Base-by-base conservation (phyloP, 495 filamentous ascomycete species). In the Aspergillus baeticus region DNA sequence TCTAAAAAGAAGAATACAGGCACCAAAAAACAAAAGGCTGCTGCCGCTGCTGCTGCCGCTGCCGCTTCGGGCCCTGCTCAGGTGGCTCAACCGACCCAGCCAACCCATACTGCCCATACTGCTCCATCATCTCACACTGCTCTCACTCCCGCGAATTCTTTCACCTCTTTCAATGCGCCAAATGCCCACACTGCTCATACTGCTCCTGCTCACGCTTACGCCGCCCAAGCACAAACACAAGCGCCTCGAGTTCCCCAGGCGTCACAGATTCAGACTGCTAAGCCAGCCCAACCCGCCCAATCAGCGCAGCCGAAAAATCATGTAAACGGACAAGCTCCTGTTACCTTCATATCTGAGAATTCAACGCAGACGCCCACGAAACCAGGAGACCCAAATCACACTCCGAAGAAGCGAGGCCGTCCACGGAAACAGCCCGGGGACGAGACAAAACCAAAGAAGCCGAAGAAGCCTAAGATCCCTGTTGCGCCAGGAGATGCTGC, bases 351-450 rank as follows among this genome's bases (percentile, higher is more conserved):
- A 14, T 33, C 58, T 5, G 53, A 61, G 22, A 43, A 41, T 31
- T 17, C 53, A 4, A 31, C 31, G 5, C 47, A 52, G 36, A 44
- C 26, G 13, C 37, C 44, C 34, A 33, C 46, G 5, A 29, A 45
- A 21, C 23, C 49, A 29, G 31, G 36, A 37, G 29, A 56, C 6
- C 34, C 53, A 11, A 44, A 29, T 11, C 45, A 26, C 17, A 53
- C 58, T 6, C 62, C 58, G 6, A 55, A 51, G 20, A 61, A 62
- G 26, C 47, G 63, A 35, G 63, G 63, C 41, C 63, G 63, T 17
- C 63, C 63, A 6, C 63, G 63, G 15, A 65, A 65, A 33, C 51
- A 57, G 7, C 60, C 57, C n/a, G 62, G 62, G 6, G 62, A 64
- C 33, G 62, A 58, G 37, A 50, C 38, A 23, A 60, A 64, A 11